phyloP scores from a whole-genome alignment of 352 stramenopile species.

The Phytophthora melonis region DNA sequence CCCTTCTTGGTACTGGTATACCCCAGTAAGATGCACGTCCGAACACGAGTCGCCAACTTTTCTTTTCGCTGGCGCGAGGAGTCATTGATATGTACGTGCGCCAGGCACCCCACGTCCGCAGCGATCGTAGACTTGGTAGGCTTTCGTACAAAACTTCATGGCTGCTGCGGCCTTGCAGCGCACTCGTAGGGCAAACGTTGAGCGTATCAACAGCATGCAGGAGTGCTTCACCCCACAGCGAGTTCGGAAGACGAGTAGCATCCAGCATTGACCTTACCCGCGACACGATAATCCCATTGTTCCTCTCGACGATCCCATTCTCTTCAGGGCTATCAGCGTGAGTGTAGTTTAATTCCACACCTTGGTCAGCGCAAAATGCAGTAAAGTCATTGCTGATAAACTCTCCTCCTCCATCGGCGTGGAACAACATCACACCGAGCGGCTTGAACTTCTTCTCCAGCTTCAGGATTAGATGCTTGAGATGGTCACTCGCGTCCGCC shows the following conservation, averaged over 20 bases:
- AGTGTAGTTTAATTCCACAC: neutral
- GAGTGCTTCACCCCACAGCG: slow-evolving; percentile 12
- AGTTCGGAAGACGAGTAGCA: neutral
- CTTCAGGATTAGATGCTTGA: neutral
- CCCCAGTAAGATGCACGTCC: no score
- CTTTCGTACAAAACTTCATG: no score
- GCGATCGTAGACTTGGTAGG: no score
- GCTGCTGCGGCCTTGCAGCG: no score
- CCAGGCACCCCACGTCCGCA: no score
- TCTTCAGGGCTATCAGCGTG: slow-evolving; percentile 7
- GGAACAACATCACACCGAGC: neutral
- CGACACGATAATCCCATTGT: neutral
- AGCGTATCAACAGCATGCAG: no score
- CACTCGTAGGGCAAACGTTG: no score
- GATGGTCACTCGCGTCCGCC: neutral
- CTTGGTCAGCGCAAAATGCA: neutral
- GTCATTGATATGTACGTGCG: no score
- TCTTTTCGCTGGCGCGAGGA: no score
- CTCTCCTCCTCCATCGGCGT: slow-evolving; percentile 1
- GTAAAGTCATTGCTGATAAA: slow-evolving; percentile 5
- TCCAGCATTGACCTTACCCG: neutral
- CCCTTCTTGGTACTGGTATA: neutral
- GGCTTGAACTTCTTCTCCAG: slow-evolving; percentile 2
- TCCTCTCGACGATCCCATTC: neutral
- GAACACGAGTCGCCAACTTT: no score